A percentile compares a stretch with the other conserved stretches of the same genome.
These are phyloP conservation scores for Coemansia sp. DNA, from an alignment of 192 early-diverging fungal species.

Conservation along the genomic window DNA sequence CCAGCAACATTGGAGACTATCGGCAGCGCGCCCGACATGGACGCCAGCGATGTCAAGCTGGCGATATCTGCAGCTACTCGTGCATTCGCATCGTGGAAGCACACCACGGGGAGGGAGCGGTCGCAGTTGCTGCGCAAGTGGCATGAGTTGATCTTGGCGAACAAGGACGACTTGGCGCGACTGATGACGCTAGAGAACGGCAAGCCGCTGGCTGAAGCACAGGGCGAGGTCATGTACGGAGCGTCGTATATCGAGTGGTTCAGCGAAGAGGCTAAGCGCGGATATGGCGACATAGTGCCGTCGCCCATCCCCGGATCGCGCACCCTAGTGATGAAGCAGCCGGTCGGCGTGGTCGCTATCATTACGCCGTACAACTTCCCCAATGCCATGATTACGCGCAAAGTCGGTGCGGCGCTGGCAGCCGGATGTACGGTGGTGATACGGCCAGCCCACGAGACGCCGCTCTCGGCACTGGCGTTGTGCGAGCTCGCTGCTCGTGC, in stretches of 20 bases:
- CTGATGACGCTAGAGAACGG: slow-evolving; percentile 88
- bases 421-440: slow-evolving; percentile 57
- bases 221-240: slow-evolving; percentile 67
- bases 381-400: slow-evolving; percentile 73
- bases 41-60: slow-evolving; percentile 57
- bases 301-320: slow-evolving; percentile 59
- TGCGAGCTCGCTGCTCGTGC: slow-evolving; percentile 56
- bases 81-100: slow-evolving; percentile 66
- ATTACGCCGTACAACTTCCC: slow-evolving; percentile 88
- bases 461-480: slow-evolving; percentile 59
- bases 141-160: slow-evolving; percentile 65
- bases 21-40: slow-evolving; percentile 69
- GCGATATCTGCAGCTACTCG: slow-evolving; percentile 63
- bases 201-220: slow-evolving; percentile 65
- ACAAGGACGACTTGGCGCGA: slow-evolving; percentile 74
- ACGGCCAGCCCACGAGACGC: slow-evolving; percentile 62
- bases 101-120: slow-evolving; percentile 65
- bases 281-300: slow-evolving; percentile 80
- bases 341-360: slow-evolving; percentile 74
- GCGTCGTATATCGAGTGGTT: slow-evolving; percentile 81
- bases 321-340: slow-evolving; percentile 72
- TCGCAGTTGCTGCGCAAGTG: slow-evolving; percentile 65
- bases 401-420: slow-evolving; percentile 50
- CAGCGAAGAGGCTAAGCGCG: slow-evolving; percentile 79
- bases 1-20: slow-evolving; percentile 66